A percentile compares a stretch with the other conserved stretches of the same genome.
Evolutionary conservation across 2,329 filamentous ascomycete species (phyloP).

Genomic region (Fusarium setosum): DNA sequence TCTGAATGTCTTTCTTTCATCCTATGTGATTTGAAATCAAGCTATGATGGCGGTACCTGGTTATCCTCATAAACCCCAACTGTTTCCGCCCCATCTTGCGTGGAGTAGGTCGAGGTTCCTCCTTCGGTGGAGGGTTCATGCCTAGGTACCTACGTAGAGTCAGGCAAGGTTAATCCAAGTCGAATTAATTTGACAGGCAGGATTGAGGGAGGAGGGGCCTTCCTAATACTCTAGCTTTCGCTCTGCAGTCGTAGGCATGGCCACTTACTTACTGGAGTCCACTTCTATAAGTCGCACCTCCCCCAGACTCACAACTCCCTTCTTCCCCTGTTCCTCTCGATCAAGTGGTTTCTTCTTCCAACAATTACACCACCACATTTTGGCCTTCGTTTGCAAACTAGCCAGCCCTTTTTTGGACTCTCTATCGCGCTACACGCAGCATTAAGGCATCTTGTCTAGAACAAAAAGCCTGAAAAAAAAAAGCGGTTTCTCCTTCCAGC

Average conservation of each 20-base stretch:
- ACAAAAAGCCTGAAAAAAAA: constrained; percentile 14
- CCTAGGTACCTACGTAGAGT: too few species aligned
- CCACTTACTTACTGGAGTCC: too few species aligned
- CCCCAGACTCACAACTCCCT: neutral
- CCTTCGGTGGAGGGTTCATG: too few species aligned
- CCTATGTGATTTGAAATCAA: neutral
- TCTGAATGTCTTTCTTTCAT: neutral
- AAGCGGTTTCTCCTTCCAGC: constrained; percentile 27
- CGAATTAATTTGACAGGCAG: too few species aligned
- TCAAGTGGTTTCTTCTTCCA: neutral
- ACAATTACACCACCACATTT: constrained; percentile 26
- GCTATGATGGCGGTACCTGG: too few species aligned
- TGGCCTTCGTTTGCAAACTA: constrained; percentile 28
- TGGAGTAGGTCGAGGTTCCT: too few species aligned
- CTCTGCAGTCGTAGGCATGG: too few species aligned
- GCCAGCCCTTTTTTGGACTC: constrained; percentile 40
- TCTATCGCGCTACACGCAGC: constrained; percentile 41
- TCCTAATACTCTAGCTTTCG: too few species aligned
- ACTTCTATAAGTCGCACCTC: neutral
- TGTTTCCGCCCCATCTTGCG: too few species aligned
- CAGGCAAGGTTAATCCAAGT: too few species aligned
- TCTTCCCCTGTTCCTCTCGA: neutral
- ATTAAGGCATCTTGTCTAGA: constrained; percentile 41
- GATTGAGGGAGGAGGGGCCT: too few species aligned
- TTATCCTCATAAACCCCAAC: too few species aligned